Percentiles rank a stretch among this genome's conserved stretches.
phyloP scores from a whole-genome alignment of 2,329 filamentous ascomycete species.

The Biscogniauxia mediterranea region DNA sequence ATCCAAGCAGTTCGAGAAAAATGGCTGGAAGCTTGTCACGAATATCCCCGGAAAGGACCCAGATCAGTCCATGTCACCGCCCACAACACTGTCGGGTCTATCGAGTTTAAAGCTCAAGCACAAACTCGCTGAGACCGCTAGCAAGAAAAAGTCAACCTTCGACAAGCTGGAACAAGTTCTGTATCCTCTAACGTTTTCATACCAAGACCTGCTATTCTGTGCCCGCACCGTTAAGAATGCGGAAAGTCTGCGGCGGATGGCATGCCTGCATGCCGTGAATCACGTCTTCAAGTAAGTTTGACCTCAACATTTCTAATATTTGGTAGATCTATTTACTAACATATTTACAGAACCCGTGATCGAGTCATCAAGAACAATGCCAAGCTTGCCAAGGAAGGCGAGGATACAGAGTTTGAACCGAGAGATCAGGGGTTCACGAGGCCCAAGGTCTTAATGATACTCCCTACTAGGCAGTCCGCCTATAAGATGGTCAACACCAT shows the following conservation, averaged over 20 bases:
- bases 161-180: slow-evolving; percentile 62
- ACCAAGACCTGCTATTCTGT: slow-evolving; percentile 77
- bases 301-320: neutral
- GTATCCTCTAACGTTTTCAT: slow-evolving; percentile 73
- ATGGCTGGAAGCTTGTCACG: slow-evolving; percentile 48
- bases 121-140: slow-evolving; percentile 58
- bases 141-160: slow-evolving; percentile 55
- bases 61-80: slow-evolving; percentile 33
- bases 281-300: slow-evolving; percentile 76
- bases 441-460: slow-evolving; percentile 86
- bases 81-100: slow-evolving; percentile 38
- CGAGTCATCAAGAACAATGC: slow-evolving; percentile 90
- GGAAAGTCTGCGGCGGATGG: slow-evolving; percentile 64
- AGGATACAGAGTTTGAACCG: slow-evolving; percentile 66
- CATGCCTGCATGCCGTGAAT: slow-evolving; percentile 83
- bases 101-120: slow-evolving; percentile 65
- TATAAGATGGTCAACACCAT: slow-evolving; percentile 76
- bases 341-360: slow-evolving; percentile 67
- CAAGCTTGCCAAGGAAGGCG: slow-evolving; percentile 66
- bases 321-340: neutral
- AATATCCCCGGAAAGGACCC: slow-evolving; percentile 44
- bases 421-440: slow-evolving; percentile 94
- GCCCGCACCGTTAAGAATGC: slow-evolving; percentile 69
- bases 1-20: slow-evolving; percentile 45
- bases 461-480: slow-evolving; percentile 86